phyloP scores from a whole-genome alignment of 768 basidiomycete species.

The Paxillus involutus region DNA sequence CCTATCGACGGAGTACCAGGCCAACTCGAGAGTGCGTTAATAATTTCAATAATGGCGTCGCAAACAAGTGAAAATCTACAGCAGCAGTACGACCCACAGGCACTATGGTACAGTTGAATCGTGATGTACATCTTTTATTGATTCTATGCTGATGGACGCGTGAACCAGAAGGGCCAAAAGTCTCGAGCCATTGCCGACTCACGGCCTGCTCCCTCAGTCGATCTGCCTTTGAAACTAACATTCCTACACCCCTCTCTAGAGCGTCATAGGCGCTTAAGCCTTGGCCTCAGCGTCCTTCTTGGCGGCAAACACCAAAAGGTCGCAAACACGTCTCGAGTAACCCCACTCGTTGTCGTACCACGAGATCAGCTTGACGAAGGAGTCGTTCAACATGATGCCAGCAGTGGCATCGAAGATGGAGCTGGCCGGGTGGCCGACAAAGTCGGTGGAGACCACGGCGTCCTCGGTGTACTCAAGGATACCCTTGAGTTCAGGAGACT shows the following conservation, averaged over 20 bases:
- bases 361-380: conserved; percentile 94
- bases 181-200: neutral
- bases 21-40: too few relatives aligned
- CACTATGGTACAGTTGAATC: conserved; percentile 14
- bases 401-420: conserved; percentile 94
- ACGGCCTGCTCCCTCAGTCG: neutral
- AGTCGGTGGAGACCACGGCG: conserved; percentile 90
- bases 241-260: conserved; percentile 13
- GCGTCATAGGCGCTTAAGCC: conserved; percentile 7
- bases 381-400: conserved; percentile 88
- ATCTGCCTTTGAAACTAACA: neutral
- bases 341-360: conserved; percentile 98
- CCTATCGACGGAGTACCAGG: too few relatives aligned
- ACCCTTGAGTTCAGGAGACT: conserved; percentile 60
- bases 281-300: conserved; percentile 55
- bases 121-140: conserved; percentile 2
- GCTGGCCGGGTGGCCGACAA: conserved; percentile 74
- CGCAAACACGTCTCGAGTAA: conserved; percentile 91
- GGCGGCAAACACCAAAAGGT: conserved; percentile 81
- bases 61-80: conserved; percentile 7
- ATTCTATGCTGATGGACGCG: neutral
- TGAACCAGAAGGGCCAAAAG: neutral
- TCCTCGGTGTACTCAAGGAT: conserved; percentile 93
- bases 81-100: neutral
- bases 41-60: neutral